phyloP scores from a whole-genome alignment of 352 stramenopile species.

The Phytophthora europaea region DNA sequence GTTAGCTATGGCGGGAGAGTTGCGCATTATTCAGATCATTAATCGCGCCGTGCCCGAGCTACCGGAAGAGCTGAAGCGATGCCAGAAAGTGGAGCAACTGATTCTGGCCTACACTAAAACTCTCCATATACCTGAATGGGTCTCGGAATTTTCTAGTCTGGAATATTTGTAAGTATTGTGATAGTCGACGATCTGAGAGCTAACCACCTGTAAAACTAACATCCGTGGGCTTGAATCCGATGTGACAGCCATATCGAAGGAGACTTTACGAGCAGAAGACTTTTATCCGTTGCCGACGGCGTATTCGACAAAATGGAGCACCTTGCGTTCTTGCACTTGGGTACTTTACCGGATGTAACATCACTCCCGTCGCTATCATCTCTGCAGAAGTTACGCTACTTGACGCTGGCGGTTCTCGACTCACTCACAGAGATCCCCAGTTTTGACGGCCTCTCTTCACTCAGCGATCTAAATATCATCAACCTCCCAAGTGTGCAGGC shows the following conservation, averaged over 20 bases:
- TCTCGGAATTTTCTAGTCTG: slow-evolving; percentile 38
- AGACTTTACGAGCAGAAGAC: slow-evolving; percentile 41
- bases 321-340: slow-evolving; percentile 55
- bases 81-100: slow-evolving; percentile 41
- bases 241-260: slow-evolving; percentile 42
- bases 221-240: background rate
- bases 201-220: background rate
- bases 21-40: slow-evolving; percentile 59
- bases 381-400: slow-evolving; percentile 47
- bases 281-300: slow-evolving; percentile 34
- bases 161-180: slow-evolving; percentile 47
- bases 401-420: slow-evolving; percentile 37
- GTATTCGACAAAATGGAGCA: slow-evolving; percentile 50
- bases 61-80: slow-evolving; percentile 44
- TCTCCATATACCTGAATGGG: slow-evolving; percentile 29
- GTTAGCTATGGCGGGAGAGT: slow-evolving; percentile 41
- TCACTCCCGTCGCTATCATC: slow-evolving; percentile 44
- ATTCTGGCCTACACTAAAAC: slow-evolving; percentile 53
- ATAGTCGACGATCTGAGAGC: background rate
- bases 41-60: slow-evolving; percentile 48
- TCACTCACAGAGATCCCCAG: slow-evolving; percentile 37
- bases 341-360: slow-evolving; percentile 40
- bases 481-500: slow-evolving; percentile 12
- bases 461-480: slow-evolving; percentile 27
- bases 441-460: slow-evolving; percentile 30